Base-by-base conservation (phyloP, 306 rosid genomes). In the Hippophae gyantsensis region DNA sequence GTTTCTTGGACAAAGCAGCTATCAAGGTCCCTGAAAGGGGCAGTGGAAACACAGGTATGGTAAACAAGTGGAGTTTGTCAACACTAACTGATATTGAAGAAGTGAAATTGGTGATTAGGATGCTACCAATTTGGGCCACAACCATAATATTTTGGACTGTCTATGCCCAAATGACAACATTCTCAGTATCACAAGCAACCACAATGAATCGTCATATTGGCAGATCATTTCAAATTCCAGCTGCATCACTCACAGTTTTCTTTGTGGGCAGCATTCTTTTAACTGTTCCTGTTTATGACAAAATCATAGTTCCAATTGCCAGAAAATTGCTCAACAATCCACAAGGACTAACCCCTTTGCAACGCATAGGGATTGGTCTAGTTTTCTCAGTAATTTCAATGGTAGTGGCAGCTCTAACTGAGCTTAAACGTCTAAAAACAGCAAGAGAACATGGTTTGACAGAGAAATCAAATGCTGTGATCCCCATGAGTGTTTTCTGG, bases 101-200 rank as follows among this genome's bases (percentile, higher is more conserved):
- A 68, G 94, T 87, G 5, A 90, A 90, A 70, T 3, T 67, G 66
- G 63, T 90, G 2, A 6, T 87, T 52, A 68, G 89, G 53, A 82
- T 90, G 94, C 38, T 87, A 50, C 97, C 97, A 1, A 85, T 90
- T 6, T 90, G 97, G 97, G 97, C 87, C 14, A 85, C 96, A 2
- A 80, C 94, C 14, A 84, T 90, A 8, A 72, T 87, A 54, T 87
- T 87, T 61, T 90, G 94, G 96, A 74, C 90, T 0, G 78, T 87
- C 40, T 80, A 87, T 46, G 95, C 95, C 27, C 97, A 90, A 65
- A 81, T 90, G 90, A 81, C 86, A 10, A 90, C 97, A 44, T 83
- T 90, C 74, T 87, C 92, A 18, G 96, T 87, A 7, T 81, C 96
- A 25, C 97, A 90, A 64, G 94, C 97, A 11, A 69, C 86, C 45